Evolutionary conservation across 192 early-diverging fungal species (phyloP), one percentile per base, ranked within the genome.

Genomic region (Chytriomyces sp.): DNA sequence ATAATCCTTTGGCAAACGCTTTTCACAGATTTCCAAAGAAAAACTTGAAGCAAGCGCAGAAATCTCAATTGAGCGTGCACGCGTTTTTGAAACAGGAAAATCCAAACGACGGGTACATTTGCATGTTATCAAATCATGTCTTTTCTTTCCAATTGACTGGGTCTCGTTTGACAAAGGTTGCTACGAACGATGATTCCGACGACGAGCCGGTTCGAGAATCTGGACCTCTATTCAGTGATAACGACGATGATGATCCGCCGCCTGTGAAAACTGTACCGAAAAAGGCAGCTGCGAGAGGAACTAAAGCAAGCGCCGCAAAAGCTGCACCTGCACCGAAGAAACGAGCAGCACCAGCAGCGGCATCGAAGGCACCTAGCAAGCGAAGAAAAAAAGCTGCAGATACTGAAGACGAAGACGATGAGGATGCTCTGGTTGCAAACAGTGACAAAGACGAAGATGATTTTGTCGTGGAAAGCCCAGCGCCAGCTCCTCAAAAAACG

Each of bases 11-110:
- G 35, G 10, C 47, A 26, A 4, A 59, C 67, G 6, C 26, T 47
- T 16, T 57, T 24, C 47, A 20, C 26, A 71, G 69, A 71, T 71
- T 48, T n/a, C 69, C 3, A 71, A 71, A 60, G 69, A 71, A 18
- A 71, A 71, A 35, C n/a, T 57, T 8, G 69, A 71, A 71, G 69
- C 69, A 18, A 43, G 7, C 18, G 50, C 50, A 18, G 69, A 71
- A 45, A 71, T 71, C 7, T n/a, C 46, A 23, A 1, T 26, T 57
- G 69, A 71, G 18, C 20, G 16, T 20, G 50, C 50, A 10, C 49
- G 57, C 18, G 46, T 53, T 9, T 71, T 71, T 53, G 50, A 60
- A 8, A 71, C 49, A 26, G 57, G 50, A 3, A 71, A 71, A 47
- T 43, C 24, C 43, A 20, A 16, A 11, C 23, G 66, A 46, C 23